A percentile compares a stretch with the other conserved stretches of the same genome.
Evolutionary conservation across 371 early-diverging fungal genomes (phyloP).

Genomic region (Rhizopus sp.): DNA sequence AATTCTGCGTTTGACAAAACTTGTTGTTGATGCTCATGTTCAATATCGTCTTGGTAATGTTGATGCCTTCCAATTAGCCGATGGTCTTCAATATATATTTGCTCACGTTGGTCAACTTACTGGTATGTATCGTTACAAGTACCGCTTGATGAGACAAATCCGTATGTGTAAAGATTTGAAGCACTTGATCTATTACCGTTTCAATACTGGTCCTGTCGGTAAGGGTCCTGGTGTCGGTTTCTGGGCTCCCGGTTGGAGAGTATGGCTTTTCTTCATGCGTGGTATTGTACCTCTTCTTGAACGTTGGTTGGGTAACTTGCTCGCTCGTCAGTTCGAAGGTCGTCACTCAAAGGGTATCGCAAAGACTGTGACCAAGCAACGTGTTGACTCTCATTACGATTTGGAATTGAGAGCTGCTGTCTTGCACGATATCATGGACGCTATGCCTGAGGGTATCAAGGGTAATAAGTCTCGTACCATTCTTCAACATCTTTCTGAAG

Average conservation of each 20-base stretch:
- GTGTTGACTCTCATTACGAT: constrained; percentile 98
- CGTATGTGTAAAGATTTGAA: constrained; percentile 96
- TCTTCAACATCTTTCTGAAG: constrained; percentile 96
- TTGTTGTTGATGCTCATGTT: constrained; percentile 96
- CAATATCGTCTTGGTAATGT: constrained; percentile 97
- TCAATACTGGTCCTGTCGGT: constrained; percentile 96
- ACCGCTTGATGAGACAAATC: constrained; percentile 97
- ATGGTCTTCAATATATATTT: constrained; percentile 98
- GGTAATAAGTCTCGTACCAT: constrained; percentile 95
- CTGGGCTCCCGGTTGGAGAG: constrained; percentile 99
- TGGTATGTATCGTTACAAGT: constrained; percentile 99
- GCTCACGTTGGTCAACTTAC: constrained; percentile 99
- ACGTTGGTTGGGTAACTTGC: constrained; percentile 96
- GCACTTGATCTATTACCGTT: constrained; percentile 93
- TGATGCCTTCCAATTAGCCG: constrained; percentile 96
- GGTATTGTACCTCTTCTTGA: constrained; percentile 98
- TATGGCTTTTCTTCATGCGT: constrained; percentile 99
- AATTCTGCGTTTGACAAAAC: constrained; percentile 96
- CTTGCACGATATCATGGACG: constrained; percentile 96
- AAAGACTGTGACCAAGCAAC: constrained; percentile 98
- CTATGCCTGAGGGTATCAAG: constrained; percentile 98
- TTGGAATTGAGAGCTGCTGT: constrained; percentile 96
- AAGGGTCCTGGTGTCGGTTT: constrained; percentile 98
- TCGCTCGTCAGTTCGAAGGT: constrained; percentile 98
- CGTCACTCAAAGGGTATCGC: constrained; percentile 96